These are phyloP conservation scores for Penicillium sp. DNA, from an alignment of 2,329 filamentous ascomycete genomes.

Conservation along the genomic window DNA sequence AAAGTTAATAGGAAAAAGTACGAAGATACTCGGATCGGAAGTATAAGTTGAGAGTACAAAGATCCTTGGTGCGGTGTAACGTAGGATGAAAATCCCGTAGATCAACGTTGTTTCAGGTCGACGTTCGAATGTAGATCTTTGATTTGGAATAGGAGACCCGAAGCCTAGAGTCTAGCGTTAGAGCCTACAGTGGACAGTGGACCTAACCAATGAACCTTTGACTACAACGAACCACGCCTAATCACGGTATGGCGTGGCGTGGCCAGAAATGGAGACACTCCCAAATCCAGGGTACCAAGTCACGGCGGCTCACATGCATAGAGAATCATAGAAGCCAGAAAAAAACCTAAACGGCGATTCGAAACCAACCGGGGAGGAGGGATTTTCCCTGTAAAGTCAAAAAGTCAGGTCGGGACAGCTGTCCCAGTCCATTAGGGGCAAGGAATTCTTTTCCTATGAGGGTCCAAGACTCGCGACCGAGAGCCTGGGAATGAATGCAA, in stretches of 20 bases:
- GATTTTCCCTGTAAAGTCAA: not conserved
- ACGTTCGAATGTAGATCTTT: not conserved
- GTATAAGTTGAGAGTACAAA: not conserved
- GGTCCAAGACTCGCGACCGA: not conserved
- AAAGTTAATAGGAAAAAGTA: not conserved
- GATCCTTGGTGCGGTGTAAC: not conserved
- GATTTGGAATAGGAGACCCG: not conserved
- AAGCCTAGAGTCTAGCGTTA: not conserved
- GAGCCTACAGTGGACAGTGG: not conserved
- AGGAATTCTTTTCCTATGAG: not conserved
- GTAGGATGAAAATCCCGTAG: not conserved
- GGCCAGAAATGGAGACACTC: not conserved
- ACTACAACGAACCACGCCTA: not conserved
- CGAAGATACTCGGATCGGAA: not conserved
- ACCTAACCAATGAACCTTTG: not conserved
- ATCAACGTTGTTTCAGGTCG: not conserved
- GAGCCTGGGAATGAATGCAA: constrained; percentile 11
- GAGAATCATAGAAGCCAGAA: not conserved
- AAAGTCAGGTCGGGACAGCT: not conserved
- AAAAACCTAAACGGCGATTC: not conserved
- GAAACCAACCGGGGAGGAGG: not conserved
- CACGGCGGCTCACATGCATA: constrained; percentile 1
- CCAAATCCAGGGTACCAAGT: not conserved
- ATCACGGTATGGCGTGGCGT: not conserved
- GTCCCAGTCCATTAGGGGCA: not conserved